phyloP scores from a whole-genome alignment of 768 basidiomycete species.

The Trametes maxima region DNA sequence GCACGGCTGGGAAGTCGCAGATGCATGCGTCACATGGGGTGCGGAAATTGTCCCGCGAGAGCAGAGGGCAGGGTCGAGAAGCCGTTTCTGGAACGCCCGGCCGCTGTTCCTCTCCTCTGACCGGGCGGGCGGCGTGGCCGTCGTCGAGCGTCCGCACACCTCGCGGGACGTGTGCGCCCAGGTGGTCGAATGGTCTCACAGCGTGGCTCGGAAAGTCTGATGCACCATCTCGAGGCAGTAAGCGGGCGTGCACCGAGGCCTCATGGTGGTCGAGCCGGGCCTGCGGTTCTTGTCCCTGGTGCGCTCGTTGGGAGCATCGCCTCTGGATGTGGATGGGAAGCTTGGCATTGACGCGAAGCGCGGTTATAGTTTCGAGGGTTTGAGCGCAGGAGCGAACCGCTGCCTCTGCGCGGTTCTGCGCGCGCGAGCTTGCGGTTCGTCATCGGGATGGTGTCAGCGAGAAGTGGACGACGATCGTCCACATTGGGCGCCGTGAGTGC shows the following conservation, averaged over 20 bases:
- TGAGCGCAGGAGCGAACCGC: conserved; percentile 3
- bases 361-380: background rate
- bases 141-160: background rate
- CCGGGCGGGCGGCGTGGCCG: background rate
- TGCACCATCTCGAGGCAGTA: background rate
- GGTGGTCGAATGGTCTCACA: background rate
- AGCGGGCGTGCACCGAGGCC: background rate
- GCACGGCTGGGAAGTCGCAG: conserved; percentile 6
- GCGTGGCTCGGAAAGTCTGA: background rate
- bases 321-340: background rate
- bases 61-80: conserved; percentile 4
- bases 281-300: background rate
- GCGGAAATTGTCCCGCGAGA: conserved; percentile 20
- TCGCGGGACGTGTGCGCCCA: conserved; percentile 7
- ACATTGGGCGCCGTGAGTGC: conserved; percentile 4
- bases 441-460: conserved; percentile 17
- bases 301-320: background rate
- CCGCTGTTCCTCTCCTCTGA: conserved; percentile 1
- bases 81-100: conserved; percentile 6
- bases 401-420: background rate
- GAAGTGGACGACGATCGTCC: conserved; percentile 19
- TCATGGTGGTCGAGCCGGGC: background rate
- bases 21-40: conserved; percentile 14
- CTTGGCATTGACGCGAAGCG: background rate
- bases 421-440: conserved; percentile 4